phyloP scores from a whole-genome alignment of 306 rosid species.

The Sindora glabra region DNA sequence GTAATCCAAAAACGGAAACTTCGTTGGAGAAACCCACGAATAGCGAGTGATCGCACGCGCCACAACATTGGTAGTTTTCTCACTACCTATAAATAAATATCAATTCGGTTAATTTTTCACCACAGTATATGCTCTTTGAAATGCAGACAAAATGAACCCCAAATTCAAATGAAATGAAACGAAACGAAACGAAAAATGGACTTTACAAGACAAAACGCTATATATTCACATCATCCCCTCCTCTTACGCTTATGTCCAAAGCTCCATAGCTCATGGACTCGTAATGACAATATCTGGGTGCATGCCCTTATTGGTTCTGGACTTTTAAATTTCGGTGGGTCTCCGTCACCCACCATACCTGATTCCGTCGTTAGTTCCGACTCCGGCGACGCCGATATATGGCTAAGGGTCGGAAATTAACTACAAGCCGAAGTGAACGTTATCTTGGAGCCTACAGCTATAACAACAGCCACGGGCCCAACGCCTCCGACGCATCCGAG shows the following conservation, averaged over 20 bases:
- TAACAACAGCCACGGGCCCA: slow-evolving; percentile 24
- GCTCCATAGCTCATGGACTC: too few species aligned
- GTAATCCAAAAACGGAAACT: slow-evolving; percentile 15
- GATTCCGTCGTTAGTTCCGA: too few species aligned
- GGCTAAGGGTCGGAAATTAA: slow-evolving; percentile 87
- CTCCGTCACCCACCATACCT: too few species aligned
- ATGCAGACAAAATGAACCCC: slow-evolving; percentile 59
- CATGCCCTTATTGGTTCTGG: too few species aligned
- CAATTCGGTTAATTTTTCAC: too few species aligned
- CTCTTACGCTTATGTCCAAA: slow-evolving; percentile 15
- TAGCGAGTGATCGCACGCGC: too few species aligned
- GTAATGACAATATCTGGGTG: too few species aligned
- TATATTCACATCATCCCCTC: slow-evolving; percentile 37
- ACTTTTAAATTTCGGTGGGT: too few species aligned
- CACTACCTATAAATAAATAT: too few species aligned
- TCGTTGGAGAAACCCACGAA: not conserved
- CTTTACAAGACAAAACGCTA: slow-evolving; percentile 22
- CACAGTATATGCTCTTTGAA: slow-evolving; percentile 25
- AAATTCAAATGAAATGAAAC: slow-evolving; percentile 73
- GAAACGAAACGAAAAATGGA: too few species aligned
- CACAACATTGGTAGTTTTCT: too few species aligned
- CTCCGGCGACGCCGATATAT: slow-evolving; percentile 38
- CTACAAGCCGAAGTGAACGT: slow-evolving; percentile 68
- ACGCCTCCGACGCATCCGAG: slow-evolving; percentile 42
- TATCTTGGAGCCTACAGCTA: slow-evolving; percentile 52